Conservation (phyloP, 139 green algal genomes). For the Haematococcus sp. region DNA sequence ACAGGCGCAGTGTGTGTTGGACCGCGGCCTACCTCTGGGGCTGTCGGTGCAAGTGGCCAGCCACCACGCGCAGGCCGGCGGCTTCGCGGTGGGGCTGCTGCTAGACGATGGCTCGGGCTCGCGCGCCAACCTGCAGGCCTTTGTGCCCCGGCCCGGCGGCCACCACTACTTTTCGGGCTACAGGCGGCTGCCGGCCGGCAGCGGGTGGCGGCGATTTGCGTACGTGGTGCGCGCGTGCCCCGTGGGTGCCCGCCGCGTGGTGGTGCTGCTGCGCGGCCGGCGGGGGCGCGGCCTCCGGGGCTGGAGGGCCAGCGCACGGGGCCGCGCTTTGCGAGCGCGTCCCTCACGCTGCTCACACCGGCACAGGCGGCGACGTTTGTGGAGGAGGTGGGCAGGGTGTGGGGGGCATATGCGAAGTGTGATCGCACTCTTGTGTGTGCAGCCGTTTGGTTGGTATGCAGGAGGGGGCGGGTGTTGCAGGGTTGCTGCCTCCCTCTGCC, state of each 20-base stretch:
- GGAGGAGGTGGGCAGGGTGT: no score
- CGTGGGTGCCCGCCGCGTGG: slow-evolving; percentile 22
- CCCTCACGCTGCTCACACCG: no score
- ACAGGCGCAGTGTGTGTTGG: slow-evolving; percentile 24
- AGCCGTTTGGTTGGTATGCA: no score
- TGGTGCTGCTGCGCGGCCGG: slow-evolving; percentile 38
- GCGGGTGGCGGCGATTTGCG: slow-evolving; percentile 17
- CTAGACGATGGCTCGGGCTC: slow-evolving; percentile 17
- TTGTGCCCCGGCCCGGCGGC: slow-evolving; percentile 16
- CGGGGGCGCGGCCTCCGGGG: not conserved
- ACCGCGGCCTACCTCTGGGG: slow-evolving; percentile 28
- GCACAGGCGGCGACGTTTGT: no score
- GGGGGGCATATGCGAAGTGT: no score
- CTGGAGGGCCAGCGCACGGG: no score
- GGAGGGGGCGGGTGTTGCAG: no score
- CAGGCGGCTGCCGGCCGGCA: not conserved
- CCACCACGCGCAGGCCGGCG: slow-evolving; percentile 1
- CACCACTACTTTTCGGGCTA: slow-evolving; percentile 21
- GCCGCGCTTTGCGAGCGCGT: no score
- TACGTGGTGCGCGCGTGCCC: slow-evolving; percentile 25
- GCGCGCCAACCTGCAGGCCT: slow-evolving; percentile 19
- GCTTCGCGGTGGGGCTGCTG: slow-evolving; percentile 16
- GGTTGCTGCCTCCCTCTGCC: no score
- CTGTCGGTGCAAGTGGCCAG: slow-evolving; percentile 29
- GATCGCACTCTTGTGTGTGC: no score